Base-by-base conservation (phyloP, 1,284 basidiomycete species). In the Irpex sp. region DNA sequence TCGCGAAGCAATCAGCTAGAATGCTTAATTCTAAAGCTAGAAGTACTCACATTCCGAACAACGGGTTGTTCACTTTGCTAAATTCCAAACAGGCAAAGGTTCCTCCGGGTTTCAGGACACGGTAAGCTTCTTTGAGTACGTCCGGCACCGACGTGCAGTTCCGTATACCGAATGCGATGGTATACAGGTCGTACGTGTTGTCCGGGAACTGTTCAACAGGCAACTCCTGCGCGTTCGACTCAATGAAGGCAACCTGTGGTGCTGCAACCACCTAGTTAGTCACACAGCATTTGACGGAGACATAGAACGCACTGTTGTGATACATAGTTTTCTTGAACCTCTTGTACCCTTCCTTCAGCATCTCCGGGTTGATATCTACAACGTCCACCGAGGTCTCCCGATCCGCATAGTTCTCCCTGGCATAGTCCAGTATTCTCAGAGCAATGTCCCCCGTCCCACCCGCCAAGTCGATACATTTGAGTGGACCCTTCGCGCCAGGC, bases 371-470 rank as follows among this genome's bases (percentile, higher is more conserved):
- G 75, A 99, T 96, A 75, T 99, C 97, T 57, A 96, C 91, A 60
- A 99, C 85, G 60, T 94, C 91, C 0, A 99, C 96, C 59, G 84
- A 87, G 13, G 94, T 93, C 73, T 96, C 93, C 67, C 96, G 81
- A 74, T 94, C 93, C 3, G 89, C 91, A 74, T 96, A 92, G 65
- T 89, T 89, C 71, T 96, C 93, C 64, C 94, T 82, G 8, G 95
- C 96, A 70, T 93, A 85, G 79, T 99, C 96, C 58, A 99, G 81
- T 67, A 99, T 92, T 44, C 97, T 84, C 62, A 98, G 82, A 2
- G 97, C 97, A 75, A 99, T 97, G 80, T 99, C 97, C 15, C 97
- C 97, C 5, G 96, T 99, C 51, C 97, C 97, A 48, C 97, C 97
- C 0, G 97, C 97, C 37, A 99, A 94, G 74, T 99, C 97, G 61